A percentile compares a stretch with the other conserved stretches of the same genome.
Conservation (phyloP, 768 basidiomycete genomes). For the Austroboletus eburneus region DNA sequence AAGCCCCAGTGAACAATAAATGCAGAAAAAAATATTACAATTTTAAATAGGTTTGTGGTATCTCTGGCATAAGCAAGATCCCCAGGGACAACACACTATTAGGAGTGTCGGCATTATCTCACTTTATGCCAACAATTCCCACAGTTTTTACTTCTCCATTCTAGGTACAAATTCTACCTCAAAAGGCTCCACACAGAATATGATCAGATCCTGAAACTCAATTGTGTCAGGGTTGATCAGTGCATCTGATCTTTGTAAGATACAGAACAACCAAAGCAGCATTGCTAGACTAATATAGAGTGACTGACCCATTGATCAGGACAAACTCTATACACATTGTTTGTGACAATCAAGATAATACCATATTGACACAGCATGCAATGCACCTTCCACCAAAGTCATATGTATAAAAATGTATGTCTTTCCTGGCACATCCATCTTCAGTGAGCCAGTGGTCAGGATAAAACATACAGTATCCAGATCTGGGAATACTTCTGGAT, state of each 20-base stretch:
- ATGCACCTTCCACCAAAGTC: background rate
- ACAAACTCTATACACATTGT: constrained; percentile 40
- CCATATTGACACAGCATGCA: background rate
- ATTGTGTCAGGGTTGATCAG: constrained; percentile 52
- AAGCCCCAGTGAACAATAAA: too few relatives aligned
- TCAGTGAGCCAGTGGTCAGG: background rate
- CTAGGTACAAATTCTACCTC: constrained; percentile 51
- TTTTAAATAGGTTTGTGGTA: too few relatives aligned
- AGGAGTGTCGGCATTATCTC: too few relatives aligned
- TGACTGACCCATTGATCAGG: constrained; percentile 49
- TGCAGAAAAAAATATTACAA: too few relatives aligned
- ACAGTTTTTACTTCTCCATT: constrained; percentile 13
- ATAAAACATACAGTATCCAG: constrained; percentile 11
- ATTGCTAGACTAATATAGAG: constrained; percentile 59
- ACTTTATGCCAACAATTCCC: constrained; percentile 12
- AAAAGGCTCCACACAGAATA: constrained; percentile 56
- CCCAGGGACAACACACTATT: too few relatives aligned
- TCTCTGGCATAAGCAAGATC: too few relatives aligned
- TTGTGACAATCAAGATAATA: background rate
- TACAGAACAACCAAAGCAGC: constrained; percentile 57
- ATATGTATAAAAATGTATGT: constrained; percentile 39
- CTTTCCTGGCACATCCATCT: constrained; percentile 35
- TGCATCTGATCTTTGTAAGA: constrained; percentile 41
- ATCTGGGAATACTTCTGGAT: constrained; percentile 10
- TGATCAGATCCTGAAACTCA: constrained; percentile 49